Conservation (phyloP, 352 stramenopile species). For the Phytophthora uliginosa region DNA sequence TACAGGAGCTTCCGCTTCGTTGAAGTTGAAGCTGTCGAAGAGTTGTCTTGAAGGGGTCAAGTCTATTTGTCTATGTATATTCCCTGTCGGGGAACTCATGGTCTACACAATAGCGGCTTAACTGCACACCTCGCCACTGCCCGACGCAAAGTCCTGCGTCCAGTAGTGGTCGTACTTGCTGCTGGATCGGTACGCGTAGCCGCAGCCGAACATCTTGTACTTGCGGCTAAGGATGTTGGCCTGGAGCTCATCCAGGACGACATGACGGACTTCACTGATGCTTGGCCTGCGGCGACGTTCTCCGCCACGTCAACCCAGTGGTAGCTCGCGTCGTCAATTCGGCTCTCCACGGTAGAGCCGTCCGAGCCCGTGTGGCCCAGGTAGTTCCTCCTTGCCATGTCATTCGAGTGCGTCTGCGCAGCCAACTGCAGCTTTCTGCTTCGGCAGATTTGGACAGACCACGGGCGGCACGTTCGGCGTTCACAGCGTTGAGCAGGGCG, state of each 20-base stretch:
- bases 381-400: slow-evolving; percentile 58
- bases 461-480: slow-evolving; percentile 48
- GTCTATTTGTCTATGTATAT: slow-evolving; percentile 16
- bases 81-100: slow-evolving; percentile 13
- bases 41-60: not conserved
- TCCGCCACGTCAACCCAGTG: slow-evolving; percentile 49
- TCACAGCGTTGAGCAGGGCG: slow-evolving; percentile 56
- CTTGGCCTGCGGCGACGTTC: slow-evolving; percentile 66
- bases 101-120: slow-evolving; percentile 10
- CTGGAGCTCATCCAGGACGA: slow-evolving; percentile 65
- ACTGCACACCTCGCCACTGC: slow-evolving; percentile 29
- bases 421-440: slow-evolving; percentile 49
- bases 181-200: slow-evolving; percentile 40
- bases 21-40: not conserved
- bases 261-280: slow-evolving; percentile 48
- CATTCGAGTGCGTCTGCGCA: slow-evolving; percentile 40
- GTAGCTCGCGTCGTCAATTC: slow-evolving; percentile 49
- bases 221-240: slow-evolving; percentile 53
- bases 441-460: slow-evolving; percentile 48
- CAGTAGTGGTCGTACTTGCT: slow-evolving; percentile 63
- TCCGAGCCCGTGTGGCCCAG: slow-evolving; percentile 57
- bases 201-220: slow-evolving; percentile 40
- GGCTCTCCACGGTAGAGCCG: slow-evolving; percentile 50
- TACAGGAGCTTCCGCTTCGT: not conserved
- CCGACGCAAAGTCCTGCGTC: slow-evolving; percentile 59